Evolutionary conservation across 805 yeast genomes (phyloP).

Genomic region (Yamadazyma endophytica): DNA sequence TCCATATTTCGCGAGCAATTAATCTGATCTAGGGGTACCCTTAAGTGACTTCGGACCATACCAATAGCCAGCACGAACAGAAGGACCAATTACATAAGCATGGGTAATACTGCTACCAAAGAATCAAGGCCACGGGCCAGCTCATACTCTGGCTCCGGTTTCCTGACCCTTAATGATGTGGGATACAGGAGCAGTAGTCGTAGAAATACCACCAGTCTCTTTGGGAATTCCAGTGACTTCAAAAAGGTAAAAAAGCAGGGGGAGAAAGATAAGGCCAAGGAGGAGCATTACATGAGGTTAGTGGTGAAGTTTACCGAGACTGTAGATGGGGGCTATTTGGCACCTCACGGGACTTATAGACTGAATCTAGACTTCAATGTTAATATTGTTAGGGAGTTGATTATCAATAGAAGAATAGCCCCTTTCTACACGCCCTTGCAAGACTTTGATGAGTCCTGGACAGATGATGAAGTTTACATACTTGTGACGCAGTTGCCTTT

Average conservation of each 20-base stretch:
- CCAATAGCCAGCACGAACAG: no score
- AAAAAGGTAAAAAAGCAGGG: conserved; percentile 30
- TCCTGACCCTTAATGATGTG: conserved; percentile 3
- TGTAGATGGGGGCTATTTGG: conserved; percentile 92
- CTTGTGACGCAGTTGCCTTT: conserved; percentile 48
- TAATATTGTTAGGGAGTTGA: conserved; percentile 64
- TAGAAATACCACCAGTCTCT: conserved; percentile 8
- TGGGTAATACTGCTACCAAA: conserved; percentile 45
- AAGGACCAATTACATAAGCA: no score
- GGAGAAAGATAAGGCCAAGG: conserved; percentile 52
- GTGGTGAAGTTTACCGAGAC: conserved; percentile 60
- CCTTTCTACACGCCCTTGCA: conserved; percentile 91
- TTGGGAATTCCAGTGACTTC: conserved; percentile 12
- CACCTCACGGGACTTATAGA: conserved; percentile 86
- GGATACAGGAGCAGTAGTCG: conserved; percentile 2
- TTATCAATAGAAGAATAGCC: conserved; percentile 68
- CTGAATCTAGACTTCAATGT: conserved; percentile 72
- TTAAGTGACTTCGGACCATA: no score
- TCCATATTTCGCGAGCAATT: no score
- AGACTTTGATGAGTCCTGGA: conserved; percentile 71
- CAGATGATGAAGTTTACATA: conserved; percentile 57
- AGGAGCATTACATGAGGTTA: conserved; percentile 51
- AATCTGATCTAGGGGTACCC: no score
- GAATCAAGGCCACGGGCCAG: conserved; percentile 31
- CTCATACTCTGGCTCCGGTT: conserved; percentile 13